Evolutionary conservation across 176 grass and related monocot genomes (phyloP).

Genomic region (Triticum dicoccoides): DNA sequence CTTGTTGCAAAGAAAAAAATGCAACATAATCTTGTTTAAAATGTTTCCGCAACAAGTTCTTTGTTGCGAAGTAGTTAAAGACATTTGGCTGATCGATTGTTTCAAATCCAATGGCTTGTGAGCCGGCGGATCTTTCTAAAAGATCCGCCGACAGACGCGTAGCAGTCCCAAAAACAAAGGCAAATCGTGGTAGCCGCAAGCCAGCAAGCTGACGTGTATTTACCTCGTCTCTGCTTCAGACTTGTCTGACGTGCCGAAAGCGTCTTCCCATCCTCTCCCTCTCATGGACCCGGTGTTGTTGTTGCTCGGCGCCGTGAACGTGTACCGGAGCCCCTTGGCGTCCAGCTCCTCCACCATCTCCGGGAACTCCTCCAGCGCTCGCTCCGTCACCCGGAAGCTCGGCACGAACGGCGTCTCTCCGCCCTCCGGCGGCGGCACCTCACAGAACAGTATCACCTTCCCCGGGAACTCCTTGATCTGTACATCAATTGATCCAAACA

Average conservation of each 20-base stretch:
- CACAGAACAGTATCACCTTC: constrained; percentile 59
- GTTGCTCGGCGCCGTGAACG: constrained; percentile 54
- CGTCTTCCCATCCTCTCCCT: constrained; percentile 65
- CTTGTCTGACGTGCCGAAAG: constrained; percentile 52
- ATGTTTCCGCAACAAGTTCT: too few species aligned
- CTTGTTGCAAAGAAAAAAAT: too few species aligned
- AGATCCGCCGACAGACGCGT: too few species aligned
- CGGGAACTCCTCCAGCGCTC: constrained; percentile 49
- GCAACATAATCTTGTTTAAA: too few species aligned
- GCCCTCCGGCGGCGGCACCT: constrained; percentile 52
- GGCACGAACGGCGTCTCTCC: constrained; percentile 68
- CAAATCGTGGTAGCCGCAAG: background rate
- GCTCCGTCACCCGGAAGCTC: constrained; percentile 62
- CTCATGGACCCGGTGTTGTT: constrained; percentile 62
- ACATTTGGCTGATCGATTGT: too few species aligned
- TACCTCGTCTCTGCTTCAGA: constrained; percentile 44
- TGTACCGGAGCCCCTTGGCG: constrained; percentile 42
- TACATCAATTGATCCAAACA: background rate
- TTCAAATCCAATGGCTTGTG: too few species aligned
- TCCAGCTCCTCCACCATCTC: constrained; percentile 53
- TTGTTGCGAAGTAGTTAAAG: too few species aligned
- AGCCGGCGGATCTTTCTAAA: too few species aligned
- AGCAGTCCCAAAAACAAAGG: too few species aligned
- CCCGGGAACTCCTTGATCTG: constrained; percentile 39
- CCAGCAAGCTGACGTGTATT: background rate